Evolutionary conservation across 2,329 filamentous ascomycete genomes (phyloP), one percentile per base, ranked within the genome.

Genomic region (Alternaria viburni): DNA sequence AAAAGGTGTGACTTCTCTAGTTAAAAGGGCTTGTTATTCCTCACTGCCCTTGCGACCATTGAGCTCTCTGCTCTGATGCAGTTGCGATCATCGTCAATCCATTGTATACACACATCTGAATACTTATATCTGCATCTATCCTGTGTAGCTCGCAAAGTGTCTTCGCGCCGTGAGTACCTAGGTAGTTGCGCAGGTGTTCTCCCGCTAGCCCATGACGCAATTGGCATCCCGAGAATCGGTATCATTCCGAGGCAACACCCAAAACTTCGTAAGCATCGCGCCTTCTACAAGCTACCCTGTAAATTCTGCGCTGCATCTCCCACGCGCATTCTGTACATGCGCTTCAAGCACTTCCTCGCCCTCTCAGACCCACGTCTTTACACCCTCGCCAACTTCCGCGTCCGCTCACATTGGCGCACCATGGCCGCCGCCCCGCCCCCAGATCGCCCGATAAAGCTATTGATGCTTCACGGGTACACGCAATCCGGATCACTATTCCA

Each of bases 401-500:
- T 62, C 28, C 67, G 71, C 59, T 54, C 63, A 50, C 69, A 64
- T 64, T 65, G 63, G 57, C 70, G 59, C 72, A 77, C 61, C 59
- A 80, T 80, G 77, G 63, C 74, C 47, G 62, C 71, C 57, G 65
- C 70, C 12, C 72, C 75, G 11, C 69, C 74, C 2, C 77, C 78
- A 15, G 67, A 69, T 12, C 73, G 70, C 13, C 77, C 78, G 32
- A 77, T 86, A 63, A 81, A 81, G 54, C 78, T 86, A 64, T 78
- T 86, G 62, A 84, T 84, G 83, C 81, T 86, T 12, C 84, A 86
- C 72, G 91, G 95, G 80, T 97, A 90, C 86, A 97, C 95, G 8
- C 95, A 98, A 84, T 96, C 92, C 26, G 93, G 94, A 5, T 81
- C 90, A 5, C 84, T 93, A 67, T 97, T 97, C 87, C 90, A 89